phyloP scores from a whole-genome alignment of 2,329 filamentous ascomycete genomes.

The Paecilomyces niveus region DNA sequence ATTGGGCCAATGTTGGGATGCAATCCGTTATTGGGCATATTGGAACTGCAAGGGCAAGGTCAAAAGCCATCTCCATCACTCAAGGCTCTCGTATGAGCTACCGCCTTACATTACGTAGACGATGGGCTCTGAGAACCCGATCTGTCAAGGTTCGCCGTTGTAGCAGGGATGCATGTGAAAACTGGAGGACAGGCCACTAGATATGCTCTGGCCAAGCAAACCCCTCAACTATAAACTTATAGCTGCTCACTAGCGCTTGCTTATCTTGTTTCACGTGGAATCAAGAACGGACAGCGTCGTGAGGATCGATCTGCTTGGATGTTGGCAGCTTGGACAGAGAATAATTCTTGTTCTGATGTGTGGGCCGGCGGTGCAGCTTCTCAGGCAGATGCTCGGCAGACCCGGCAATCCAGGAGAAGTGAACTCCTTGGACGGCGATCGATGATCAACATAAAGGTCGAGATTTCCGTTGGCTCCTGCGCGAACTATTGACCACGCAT shows the following conservation, averaged over 20 bases:
- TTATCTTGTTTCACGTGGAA: neutral
- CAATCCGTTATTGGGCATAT: too few relatives aligned
- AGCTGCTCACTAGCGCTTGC: neutral
- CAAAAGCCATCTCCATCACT: neutral
- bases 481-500: neutral
- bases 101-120: neutral
- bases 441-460: neutral
- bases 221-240: neutral
- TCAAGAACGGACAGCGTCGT: neutral
- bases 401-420: neutral
- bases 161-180: neutral
- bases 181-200: neutral
- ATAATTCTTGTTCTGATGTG: neutral
- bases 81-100: neutral
- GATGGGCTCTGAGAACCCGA: neutral
- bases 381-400: neutral
- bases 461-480: neutral
- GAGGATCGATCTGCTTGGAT: neutral
- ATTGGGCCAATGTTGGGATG: too few relatives aligned
- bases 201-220: neutral
- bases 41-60: neutral
- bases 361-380: neutral
- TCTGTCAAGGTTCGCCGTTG: neutral
- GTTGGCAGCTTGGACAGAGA: neutral
- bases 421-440: neutral